Percentiles rank a stretch among this genome's conserved stretches.
phyloP scores from a whole-genome alignment of 2,329 filamentous ascomycete species.

The Neophaeococcomyces mojaviensis region DNA sequence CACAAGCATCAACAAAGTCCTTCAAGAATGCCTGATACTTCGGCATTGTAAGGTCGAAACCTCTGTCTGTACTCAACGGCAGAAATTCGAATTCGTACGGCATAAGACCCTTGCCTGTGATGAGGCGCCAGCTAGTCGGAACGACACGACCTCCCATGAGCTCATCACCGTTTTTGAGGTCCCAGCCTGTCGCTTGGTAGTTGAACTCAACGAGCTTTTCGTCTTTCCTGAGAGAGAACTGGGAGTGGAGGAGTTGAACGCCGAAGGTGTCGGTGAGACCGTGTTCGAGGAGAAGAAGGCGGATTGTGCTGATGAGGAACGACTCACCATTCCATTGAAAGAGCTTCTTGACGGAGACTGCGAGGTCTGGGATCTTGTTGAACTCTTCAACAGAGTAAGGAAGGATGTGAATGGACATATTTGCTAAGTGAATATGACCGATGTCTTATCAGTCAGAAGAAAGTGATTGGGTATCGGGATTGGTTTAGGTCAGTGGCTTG shows the following conservation, averaged over 20 bases:
- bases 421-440: neutral
- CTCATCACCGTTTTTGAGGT: neutral
- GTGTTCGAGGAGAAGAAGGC: neutral
- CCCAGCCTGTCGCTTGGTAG: slow-evolving; percentile 1
- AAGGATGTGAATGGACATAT: neutral
- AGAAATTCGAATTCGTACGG: no score
- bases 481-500: no score
- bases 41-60: no score
- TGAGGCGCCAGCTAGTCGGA: neutral
- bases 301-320: neutral
- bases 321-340: neutral
- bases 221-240: slow-evolving; percentile 2
- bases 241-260: neutral
- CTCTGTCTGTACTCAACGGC: no score
- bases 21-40: no score
- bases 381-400: neutral
- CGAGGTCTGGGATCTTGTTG: neutral
- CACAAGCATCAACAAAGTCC: no score
- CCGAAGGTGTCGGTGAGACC: neutral
- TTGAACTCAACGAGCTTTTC: slow-evolving; percentile 1
- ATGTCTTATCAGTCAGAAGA: neutral
- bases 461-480: no score
- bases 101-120: neutral
- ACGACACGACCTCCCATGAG: neutral
- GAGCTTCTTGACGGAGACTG: neutral